Conservation (phyloP, 2,329 filamentous ascomycete species). For the Aspergillus fumigatiaffinis region DNA sequence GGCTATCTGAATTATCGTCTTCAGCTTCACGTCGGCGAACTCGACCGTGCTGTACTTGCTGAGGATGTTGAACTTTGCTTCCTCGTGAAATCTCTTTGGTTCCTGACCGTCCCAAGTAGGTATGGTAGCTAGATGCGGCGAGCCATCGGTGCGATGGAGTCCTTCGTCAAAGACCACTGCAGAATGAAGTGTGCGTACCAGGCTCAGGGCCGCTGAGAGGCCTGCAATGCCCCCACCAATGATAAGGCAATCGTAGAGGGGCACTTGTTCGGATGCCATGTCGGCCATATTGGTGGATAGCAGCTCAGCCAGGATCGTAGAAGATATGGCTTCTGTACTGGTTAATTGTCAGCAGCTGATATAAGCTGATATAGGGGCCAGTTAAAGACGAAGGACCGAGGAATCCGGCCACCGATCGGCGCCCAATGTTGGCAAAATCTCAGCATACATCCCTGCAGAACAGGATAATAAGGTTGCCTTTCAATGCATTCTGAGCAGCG, state of each 20-base stretch:
- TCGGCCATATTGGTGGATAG: background rate
- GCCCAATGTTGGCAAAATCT: background rate
- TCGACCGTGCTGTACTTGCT: background rate
- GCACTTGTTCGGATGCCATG: background rate
- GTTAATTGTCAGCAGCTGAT: background rate
- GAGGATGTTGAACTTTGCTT: background rate
- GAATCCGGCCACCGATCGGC: background rate
- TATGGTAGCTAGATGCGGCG: constrained; percentile 46
- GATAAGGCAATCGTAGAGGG: constrained; percentile 21
- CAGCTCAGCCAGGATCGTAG: background rate
- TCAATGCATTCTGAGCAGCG: background rate
- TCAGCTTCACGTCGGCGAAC: background rate
- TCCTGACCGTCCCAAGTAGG: constrained; percentile 34
- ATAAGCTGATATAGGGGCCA: background rate
- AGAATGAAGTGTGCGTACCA: constrained; percentile 38
- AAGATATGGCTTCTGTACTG: background rate
- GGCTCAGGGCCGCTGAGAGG: constrained; percentile 37
- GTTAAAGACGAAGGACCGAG: background rate
- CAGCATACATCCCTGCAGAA: background rate
- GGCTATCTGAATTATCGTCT: background rate
- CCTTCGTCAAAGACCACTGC: constrained; percentile 43
- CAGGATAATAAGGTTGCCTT: background rate
- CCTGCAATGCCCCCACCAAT: constrained; percentile 46
- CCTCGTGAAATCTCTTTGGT: constrained; percentile 22
- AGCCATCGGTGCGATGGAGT: constrained; percentile 41